A percentile compares a stretch with the other conserved stretches of the same genome.
phyloP scores from a whole-genome alignment of 192 early-diverging fungal genomes.

The Dissophora globulifera region DNA sequence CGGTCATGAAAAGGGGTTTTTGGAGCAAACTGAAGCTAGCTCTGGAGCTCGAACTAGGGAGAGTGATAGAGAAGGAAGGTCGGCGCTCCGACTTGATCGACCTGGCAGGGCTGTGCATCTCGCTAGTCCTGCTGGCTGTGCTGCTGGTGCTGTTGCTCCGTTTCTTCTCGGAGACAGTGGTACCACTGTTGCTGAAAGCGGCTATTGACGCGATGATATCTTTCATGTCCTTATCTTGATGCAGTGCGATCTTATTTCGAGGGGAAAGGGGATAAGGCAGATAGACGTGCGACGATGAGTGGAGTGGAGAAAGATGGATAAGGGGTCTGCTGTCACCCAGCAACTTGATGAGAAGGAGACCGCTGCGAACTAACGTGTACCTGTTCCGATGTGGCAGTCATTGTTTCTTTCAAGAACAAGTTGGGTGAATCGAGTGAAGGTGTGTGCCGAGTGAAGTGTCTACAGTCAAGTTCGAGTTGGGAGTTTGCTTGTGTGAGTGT shows the following conservation, averaged over 20 bases:
- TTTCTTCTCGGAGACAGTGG: not conserved
- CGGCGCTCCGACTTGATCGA: slow-evolving; percentile 15
- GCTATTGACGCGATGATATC: not conserved
- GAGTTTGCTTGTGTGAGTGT: no score
- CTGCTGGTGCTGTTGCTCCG: not conserved
- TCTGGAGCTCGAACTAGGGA: slow-evolving; percentile 27
- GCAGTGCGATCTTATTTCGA: not conserved
- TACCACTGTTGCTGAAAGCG: not conserved
- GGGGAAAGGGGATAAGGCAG: not conserved
- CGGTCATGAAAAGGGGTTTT: not conserved
- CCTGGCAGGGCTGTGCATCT: not conserved
- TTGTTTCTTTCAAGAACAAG: no score
- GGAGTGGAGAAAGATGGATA: no score
- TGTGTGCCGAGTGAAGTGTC: no score
- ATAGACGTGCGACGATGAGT: not conserved
- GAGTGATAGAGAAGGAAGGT: slow-evolving; percentile 41
- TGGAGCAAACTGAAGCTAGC: slow-evolving; percentile 11
- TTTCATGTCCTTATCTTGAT: slow-evolving; percentile 1
- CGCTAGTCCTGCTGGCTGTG: not conserved
- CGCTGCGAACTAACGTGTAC: no score
- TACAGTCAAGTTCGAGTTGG: no score
- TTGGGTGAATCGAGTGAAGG: no score
- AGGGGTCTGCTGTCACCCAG: no score
- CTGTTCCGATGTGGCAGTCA: no score
- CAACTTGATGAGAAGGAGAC: not conserved